Evolutionary conservation across 495 filamentous ascomycete genomes (phyloP).

Genomic region (Xylaria curta): DNA sequence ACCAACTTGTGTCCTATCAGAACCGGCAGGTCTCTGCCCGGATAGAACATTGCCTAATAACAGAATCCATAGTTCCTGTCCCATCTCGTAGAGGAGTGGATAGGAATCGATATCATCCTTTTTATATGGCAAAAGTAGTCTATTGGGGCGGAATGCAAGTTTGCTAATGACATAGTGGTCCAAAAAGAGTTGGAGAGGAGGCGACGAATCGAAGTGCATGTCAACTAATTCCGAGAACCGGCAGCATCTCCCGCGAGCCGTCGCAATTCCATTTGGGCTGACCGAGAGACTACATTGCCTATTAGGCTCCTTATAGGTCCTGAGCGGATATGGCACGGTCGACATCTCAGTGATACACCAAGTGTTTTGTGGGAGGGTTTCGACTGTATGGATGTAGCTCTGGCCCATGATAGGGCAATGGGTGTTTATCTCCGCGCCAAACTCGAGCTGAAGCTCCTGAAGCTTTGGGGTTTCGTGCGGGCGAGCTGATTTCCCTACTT

Average conservation of each 20-base stretch:
- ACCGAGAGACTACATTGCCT: background rate
- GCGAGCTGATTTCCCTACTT: background rate
- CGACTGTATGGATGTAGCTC: background rate
- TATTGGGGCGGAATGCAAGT: background rate
- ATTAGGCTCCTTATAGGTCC: background rate
- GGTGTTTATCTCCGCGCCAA: background rate
- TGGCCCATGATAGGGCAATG: background rate
- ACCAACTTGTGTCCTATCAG: background rate
- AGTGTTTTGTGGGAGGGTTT: background rate
- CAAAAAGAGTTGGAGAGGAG: background rate
- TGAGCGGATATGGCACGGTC: background rate
- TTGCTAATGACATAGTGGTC: background rate
- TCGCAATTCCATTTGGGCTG: background rate
- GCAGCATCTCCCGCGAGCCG: background rate
- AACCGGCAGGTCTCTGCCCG: too few relatives aligned
- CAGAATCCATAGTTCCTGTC: background rate
- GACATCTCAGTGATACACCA: background rate
- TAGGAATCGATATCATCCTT: background rate
- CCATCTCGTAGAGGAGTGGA: background rate
- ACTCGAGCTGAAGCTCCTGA: background rate
- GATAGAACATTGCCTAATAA: background rate
- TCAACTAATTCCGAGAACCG: background rate
- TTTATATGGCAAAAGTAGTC: background rate
- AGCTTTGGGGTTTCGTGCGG: background rate
- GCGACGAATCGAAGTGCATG: too few relatives aligned